Evolutionary conservation across 2,329 filamentous ascomycete genomes (phyloP), one percentile per base, ranked within the genome.

Genomic region (Thyridium curvatum): DNA sequence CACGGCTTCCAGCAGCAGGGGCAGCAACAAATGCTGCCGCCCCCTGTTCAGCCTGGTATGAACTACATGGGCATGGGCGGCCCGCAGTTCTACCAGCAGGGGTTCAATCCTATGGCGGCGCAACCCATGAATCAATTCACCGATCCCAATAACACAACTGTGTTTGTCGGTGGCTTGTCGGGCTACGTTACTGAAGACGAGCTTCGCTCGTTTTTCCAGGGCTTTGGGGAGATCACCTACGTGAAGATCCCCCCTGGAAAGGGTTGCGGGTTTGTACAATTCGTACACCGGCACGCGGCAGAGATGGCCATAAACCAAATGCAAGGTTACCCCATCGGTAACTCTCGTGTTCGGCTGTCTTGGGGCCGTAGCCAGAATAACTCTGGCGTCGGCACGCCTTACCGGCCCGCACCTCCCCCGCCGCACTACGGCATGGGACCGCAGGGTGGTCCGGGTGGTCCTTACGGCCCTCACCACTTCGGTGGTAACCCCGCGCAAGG

Each of bases 291-390:
- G 50, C 93, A 98, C 58, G 93, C 93, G 38, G 93, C 93, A 12
- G 93, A 98, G 71, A 98, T 98, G 93, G 93, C 93, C 52, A 98
- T 98, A 77, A 98, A 98, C 71, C 93, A 98, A 69, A 98, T 98
- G 93, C 93, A 98, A 69, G 93, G 93, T 45, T 98, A 98, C 62
- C 93, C 93, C 17, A 98, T 98, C 56, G 93, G 93, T 40, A 98
- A 98, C 75, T 97, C 91, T 34, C 89, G 93, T 50, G 93, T 98
- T 43, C 89, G 93, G 55, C 78, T 98, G 51, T 95, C 88, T 62
- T 98, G 93, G 93, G 93, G 93, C 47, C 86, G 93, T 48, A 94
- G 86, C 40, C 93, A 98, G 75, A 98, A 97, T 80, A 98, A 98
- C 75, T 97, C 91, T 46, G 93, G 93, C 41, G 93, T 94, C 44